Evolutionary conservation across 331 rosid genomes (phyloP).

Genomic region (Acacia pycnantha): DNA sequence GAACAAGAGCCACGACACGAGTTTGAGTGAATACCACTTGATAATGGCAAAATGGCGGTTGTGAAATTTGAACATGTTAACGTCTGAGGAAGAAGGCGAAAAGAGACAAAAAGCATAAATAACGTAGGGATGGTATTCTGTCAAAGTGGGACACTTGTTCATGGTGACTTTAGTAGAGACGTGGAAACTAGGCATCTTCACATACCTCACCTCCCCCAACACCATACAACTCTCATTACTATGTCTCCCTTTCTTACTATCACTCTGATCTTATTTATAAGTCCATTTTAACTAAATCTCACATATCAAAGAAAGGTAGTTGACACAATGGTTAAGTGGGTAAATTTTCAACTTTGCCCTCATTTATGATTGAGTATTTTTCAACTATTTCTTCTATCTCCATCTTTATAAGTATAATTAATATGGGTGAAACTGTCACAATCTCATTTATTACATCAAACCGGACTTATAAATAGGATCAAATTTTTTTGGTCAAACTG

Average conservation of each 20-base stretch:
- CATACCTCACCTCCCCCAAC: background rate
- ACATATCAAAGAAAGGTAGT: no score
- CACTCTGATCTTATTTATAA: no score
- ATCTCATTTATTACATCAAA: no score
- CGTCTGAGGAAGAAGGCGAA: background rate
- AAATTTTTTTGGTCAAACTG: no score
- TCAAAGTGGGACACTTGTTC: background rate
- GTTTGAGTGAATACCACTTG: background rate
- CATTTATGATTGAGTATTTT: no score
- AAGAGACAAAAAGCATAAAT: background rate
- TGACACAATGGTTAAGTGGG: no score
- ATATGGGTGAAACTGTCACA: no score
- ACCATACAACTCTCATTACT: background rate
- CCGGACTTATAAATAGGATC: no score
- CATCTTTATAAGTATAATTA: no score
- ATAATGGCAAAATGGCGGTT: background rate
- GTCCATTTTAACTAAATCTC: no score
- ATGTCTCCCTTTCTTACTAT: background rate
- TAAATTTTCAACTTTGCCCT: no score
- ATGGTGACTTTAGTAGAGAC: background rate
- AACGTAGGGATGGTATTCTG: background rate
- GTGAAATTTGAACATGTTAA: background rate
- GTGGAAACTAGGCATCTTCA: background rate
- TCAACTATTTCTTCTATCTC: no score
- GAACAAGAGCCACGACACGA: background rate